A percentile compares a stretch with the other conserved stretches of the same genome.
Evolutionary conservation across 1,139 yeast species (phyloP).

Genomic region (Kurtzmaniella quercitrusa): DNA sequence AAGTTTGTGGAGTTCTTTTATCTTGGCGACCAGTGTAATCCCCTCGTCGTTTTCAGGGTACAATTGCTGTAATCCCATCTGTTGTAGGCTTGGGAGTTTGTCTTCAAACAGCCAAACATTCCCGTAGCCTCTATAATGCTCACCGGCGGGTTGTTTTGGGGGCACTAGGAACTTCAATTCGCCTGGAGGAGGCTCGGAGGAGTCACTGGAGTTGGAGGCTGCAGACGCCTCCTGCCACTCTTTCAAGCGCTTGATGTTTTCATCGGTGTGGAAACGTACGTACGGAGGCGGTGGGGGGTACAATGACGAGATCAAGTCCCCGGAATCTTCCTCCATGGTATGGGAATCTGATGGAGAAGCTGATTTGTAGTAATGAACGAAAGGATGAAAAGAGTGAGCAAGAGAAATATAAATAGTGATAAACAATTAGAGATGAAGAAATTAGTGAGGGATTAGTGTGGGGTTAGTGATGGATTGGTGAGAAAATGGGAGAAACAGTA

Average conservation of each 20-base stretch:
- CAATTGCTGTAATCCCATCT: slow-evolving; percentile 65
- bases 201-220: too few species aligned
- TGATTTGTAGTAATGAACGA: too few species aligned
- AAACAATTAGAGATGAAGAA: slow-evolving; percentile 15
- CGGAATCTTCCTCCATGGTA: slow-evolving; percentile 13
- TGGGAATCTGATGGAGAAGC: too few species aligned
- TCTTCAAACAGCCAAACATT: slow-evolving; percentile 77
- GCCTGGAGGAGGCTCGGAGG: slow-evolving; percentile 29
- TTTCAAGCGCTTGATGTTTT: slow-evolving; percentile 42
- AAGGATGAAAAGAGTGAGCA: too few species aligned
- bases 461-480: too few species aligned
- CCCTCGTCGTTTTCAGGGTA: slow-evolving; percentile 46
- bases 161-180: slow-evolving; percentile 57
- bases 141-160: slow-evolving; percentile 57
- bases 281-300: slow-evolving; percentile 88
- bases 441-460: slow-evolving; percentile 2
- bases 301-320: slow-evolving; percentile 55
- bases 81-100: slow-evolving; percentile 60
- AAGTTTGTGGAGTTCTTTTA: slow-evolving; percentile 63
- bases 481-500: too few species aligned
- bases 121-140: slow-evolving; percentile 75
- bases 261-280: slow-evolving; percentile 61
- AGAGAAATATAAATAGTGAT: slow-evolving; percentile 12
- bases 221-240: slow-evolving; percentile 18
- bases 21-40: slow-evolving; percentile 50